phyloP scores from a whole-genome alignment of 805 yeast species.

The Barnettozyma populi region DNA sequence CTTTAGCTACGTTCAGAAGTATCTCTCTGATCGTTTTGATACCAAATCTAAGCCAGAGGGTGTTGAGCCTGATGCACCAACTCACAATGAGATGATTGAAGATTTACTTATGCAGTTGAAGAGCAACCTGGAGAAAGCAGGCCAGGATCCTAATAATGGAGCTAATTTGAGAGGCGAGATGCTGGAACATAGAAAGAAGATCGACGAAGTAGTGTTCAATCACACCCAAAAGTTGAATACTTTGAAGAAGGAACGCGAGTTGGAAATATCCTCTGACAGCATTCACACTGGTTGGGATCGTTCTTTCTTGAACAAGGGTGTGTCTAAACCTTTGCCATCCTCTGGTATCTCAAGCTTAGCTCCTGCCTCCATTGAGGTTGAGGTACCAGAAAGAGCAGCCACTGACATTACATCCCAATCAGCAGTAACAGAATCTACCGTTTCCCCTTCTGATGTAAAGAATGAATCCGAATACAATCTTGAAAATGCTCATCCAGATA shows the following conservation, averaged over 20 bases:
- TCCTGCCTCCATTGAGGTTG: not conserved
- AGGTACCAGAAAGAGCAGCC: conserved; percentile 13
- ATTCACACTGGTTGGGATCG: conserved; percentile 88
- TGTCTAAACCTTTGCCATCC: not conserved
- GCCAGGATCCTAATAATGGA: conserved; percentile 38
- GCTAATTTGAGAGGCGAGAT: conserved; percentile 33
- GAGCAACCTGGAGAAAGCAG: conserved; percentile 48
- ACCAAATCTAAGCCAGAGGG: conserved; percentile 47
- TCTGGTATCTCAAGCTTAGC: not conserved
- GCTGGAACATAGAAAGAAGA: conserved; percentile 61
- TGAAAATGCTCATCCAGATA: conserved; percentile 17
- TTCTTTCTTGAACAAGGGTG: conserved; percentile 58
- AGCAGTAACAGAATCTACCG: not conserved
- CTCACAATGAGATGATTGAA: conserved; percentile 90
- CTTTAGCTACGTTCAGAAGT: conserved; percentile 31
- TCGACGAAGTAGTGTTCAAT: conserved; percentile 57
- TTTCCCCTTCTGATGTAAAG: conserved; percentile 1
- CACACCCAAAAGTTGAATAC: conserved; percentile 63
- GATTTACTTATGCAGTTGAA: conserved; percentile 77
- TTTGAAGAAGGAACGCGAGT: conserved; percentile 62
- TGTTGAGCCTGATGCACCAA: conserved; percentile 44
- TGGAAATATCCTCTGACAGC: conserved; percentile 84
- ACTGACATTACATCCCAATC: not conserved
- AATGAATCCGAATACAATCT: conserved; percentile 21
- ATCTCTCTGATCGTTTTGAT: conserved; percentile 50